These are phyloP conservation scores for Hypoxylon rubiginosum DNA, from an alignment of 2,329 filamentous ascomycete genomes.

Conservation along the genomic window DNA sequence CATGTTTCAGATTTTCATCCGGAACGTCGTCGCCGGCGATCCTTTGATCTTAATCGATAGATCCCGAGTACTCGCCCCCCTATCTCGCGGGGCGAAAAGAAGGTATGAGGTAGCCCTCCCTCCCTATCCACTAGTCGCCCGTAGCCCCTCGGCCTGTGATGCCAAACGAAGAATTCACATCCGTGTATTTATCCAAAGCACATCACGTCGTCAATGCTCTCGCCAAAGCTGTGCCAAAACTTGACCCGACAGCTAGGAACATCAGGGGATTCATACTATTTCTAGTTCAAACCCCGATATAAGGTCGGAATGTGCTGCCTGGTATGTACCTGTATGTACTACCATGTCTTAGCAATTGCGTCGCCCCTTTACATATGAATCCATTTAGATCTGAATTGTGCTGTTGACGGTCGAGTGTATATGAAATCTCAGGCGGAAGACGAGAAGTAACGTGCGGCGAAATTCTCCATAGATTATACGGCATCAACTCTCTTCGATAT, in stretches of 20 bases:
- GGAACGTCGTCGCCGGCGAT: constrained; percentile 31
- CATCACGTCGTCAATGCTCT: constrained; percentile 22
- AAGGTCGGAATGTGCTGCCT: constrained; percentile 12
- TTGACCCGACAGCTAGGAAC: constrained; percentile 33
- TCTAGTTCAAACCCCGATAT: constrained; percentile 4
- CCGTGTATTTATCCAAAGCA: constrained; percentile 16
- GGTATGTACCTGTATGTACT: too few species aligned
- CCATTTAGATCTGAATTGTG: constrained; percentile 6
- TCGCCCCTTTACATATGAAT: constrained; percentile 12
- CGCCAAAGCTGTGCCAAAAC: constrained; percentile 18
- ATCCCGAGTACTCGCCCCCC: constrained; percentile 23
- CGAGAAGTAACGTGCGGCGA: neutral
- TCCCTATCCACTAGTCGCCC: constrained; percentile 13
- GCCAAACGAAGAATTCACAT: constrained; percentile 31
- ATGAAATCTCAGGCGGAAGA: neutral
- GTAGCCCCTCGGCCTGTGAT: constrained; percentile 14
- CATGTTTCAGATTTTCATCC: constrained; percentile 37
- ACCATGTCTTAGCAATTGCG: neutral
- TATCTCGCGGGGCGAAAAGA: constrained; percentile 13
- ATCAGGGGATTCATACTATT: constrained; percentile 8
- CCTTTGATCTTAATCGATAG: constrained; percentile 39
- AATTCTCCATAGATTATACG: too few species aligned
- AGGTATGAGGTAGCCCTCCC: constrained; percentile 10
- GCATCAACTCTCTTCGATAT: too few species aligned
- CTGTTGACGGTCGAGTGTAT: neutral